Base-by-base conservation (phyloP, 78 protist species). In the Dictyostelium firmibasis region DNA sequence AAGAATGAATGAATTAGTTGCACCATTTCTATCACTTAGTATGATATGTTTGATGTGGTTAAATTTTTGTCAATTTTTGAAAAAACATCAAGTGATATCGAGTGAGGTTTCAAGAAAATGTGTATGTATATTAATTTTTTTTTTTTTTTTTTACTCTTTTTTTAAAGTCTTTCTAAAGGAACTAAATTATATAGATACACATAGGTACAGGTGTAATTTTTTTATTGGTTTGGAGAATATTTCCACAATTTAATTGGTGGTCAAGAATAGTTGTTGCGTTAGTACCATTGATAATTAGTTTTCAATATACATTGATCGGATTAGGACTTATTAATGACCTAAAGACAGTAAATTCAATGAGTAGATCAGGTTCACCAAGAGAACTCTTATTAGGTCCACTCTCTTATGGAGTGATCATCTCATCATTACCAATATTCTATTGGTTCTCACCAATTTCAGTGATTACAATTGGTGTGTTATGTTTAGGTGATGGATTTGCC, bases 401-500 rank as follows among this genome's bases (percentile, higher is more conserved):
- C 18, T 47, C 74, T 3, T 93, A 93, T 81, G 96, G 96, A 23
- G 9, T 93, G 3, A 43, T 93, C 35, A 50, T 86, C 14, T 78
- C 82, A 53, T 7, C 43, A 14, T 62, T 57, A 23, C 38, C 86
- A 47, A 85, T 85, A 23, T 6, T 31, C 18, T 93, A 62, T 31
- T 93, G 96, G 96, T 20, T 70, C 9, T 93, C 96, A 8, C 96
- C 87, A n/a, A 44, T 93, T 62, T 81, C 92, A 33, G 29, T 93
- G 1, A 85, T 79, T 35, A 60, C 92, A 25, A 23, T 85, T 25
- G 53, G 67, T 38, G n/a, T 93, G 2, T 43, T 93, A 72, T 93
- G 75, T 64, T 25, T 84, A 31, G 96, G 96, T 83, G 96, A 93
- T 83, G 96, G 96, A 23, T 85, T 60, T 27, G 92, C 96, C 6